Base-by-base conservation (phyloP, 352 stramenopile genomes). In the Phytophthora rubi region DNA sequence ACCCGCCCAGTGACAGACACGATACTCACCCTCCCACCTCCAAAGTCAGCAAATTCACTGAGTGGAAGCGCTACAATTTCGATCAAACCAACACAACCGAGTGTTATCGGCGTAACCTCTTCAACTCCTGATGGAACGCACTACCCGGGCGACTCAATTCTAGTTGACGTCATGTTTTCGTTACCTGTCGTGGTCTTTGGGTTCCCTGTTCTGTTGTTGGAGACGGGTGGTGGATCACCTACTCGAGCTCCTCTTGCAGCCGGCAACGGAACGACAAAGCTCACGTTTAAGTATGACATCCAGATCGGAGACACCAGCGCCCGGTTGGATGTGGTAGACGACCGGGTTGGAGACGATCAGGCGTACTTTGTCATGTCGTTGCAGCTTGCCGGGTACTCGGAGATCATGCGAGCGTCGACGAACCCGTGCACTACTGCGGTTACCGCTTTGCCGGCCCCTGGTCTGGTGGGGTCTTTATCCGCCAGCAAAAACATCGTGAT, bases 161-260 rank as follows among this genome's bases (percentile, higher is more conserved):
- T 80, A 0, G 65, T 94, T 18, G 62, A 83, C 7, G 73, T 94
- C 1, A 59, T 73, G 3, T 94, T 94, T 49, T 87, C 87, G 1
- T 53, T 93, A 26, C 85, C 83, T 4, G 87, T 94, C 0, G 44
- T 86, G 0, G 85, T 91, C 12, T 82, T 81, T 62, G 85, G 85
- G 0, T 73, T 68, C 9, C 85, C 86, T 3, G 61, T 78, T 1
- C 21, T 94, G 4, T 32, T 77, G 0, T 37, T 94, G 3, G 71
- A 68, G 4, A 76, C 64, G 4, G 54, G 68, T 2, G 54, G 52
- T 6, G 37, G 48, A 21, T 5, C 30, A 0, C 59, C 61, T 16
- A 70, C 79, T 6, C 53, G 57, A 23, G 82, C 83, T 0, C 45
- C 47, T 1, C 78, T 85, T 4, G 30, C 28, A 2, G 53, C 49